phyloP scores from a whole-genome alignment of 805 yeast genomes.

The Metschnikowia reukaufii region DNA sequence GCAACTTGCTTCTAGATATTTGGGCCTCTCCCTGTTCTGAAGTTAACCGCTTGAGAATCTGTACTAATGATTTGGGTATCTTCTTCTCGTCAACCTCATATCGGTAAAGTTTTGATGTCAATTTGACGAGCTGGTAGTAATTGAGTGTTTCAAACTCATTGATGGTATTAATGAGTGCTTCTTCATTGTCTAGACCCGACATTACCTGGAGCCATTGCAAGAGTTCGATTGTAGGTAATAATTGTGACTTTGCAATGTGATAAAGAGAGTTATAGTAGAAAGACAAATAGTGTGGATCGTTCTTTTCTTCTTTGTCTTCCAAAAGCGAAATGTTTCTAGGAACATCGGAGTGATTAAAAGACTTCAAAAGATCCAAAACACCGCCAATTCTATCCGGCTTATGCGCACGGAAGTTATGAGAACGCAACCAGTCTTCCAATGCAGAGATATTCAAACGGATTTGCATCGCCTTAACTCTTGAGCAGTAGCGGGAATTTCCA shows the following conservation, averaged over 20 bases:
- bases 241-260: slow-evolving; percentile 62
- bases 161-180: slow-evolving; percentile 55
- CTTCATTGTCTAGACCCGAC: slow-evolving; percentile 67
- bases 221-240: slow-evolving; percentile 73
- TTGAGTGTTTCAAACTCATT: slow-evolving; percentile 57
- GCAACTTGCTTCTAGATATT: slow-evolving; percentile 26
- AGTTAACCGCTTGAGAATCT: slow-evolving; percentile 32
- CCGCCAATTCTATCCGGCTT: slow-evolving; percentile 36
- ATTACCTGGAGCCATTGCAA: slow-evolving; percentile 90
- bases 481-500: slow-evolving; percentile 63
- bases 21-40: slow-evolving; percentile 41
- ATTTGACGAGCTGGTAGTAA: slow-evolving; percentile 67
- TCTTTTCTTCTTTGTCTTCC: slow-evolving; percentile 20
- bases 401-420: slow-evolving; percentile 52
- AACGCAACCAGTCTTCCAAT: slow-evolving; percentile 90
- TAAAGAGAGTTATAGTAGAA: slow-evolving; percentile 66
- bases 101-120: slow-evolving; percentile 66
- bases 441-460: slow-evolving; percentile 82
- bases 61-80: slow-evolving; percentile 44
- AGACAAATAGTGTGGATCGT: slow-evolving; percentile 48
- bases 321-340: slow-evolving; percentile 26
- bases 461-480: slow-evolving; percentile 86
- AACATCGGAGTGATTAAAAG: background rate
- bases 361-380: slow-evolving; percentile 22
- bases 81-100: slow-evolving; percentile 81